Conservation (phyloP, 805 yeast species). For the Cyberlindnera saturnus region DNA sequence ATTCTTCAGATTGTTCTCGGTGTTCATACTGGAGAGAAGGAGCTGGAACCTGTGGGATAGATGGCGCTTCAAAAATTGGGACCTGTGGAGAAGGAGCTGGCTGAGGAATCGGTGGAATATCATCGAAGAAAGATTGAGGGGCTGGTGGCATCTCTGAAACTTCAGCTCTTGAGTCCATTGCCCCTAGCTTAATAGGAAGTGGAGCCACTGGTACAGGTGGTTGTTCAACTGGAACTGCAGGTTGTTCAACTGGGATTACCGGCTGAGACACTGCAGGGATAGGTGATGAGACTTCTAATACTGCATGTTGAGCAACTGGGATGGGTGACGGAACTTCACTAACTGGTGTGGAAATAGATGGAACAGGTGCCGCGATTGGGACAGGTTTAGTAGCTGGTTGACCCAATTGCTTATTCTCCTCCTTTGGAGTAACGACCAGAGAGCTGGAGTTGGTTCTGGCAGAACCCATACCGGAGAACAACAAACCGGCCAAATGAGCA, state of each 20-base stretch:
- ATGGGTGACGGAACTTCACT: constrained; percentile 7
- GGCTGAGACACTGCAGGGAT: constrained; percentile 2
- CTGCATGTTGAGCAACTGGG: background rate
- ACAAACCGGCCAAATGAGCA: constrained; percentile 24
- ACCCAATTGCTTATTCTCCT: constrained; percentile 14
- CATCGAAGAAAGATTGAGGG: background rate
- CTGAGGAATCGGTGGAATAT: constrained; percentile 11
- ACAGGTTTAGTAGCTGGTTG: constrained; percentile 24
- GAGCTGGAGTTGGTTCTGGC: constrained; percentile 14
- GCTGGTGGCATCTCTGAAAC: background rate
- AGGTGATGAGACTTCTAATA: background rate
- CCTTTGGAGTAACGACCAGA: constrained; percentile 18
- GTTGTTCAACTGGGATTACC: constrained; percentile 1
- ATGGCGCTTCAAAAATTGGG: background rate
- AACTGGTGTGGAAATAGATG: constrained; percentile 15
- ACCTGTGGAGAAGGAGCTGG: background rate
- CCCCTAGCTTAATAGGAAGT: no score
- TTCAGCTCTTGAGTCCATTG: background rate
- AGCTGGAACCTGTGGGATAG: constrained; percentile 5
- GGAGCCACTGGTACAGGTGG: constrained; percentile 1
- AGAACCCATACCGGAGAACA: constrained; percentile 24
- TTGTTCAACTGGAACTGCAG: constrained; percentile 5
- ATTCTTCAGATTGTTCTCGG: constrained; percentile 12
- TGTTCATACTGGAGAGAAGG: constrained; percentile 20
- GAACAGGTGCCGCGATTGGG: constrained; percentile 25